Evolutionary conservation across 768 basidiomycete species (phyloP), one percentile per base, ranked within the genome.

Genomic region (Neoboletus subvelutipes): DNA sequence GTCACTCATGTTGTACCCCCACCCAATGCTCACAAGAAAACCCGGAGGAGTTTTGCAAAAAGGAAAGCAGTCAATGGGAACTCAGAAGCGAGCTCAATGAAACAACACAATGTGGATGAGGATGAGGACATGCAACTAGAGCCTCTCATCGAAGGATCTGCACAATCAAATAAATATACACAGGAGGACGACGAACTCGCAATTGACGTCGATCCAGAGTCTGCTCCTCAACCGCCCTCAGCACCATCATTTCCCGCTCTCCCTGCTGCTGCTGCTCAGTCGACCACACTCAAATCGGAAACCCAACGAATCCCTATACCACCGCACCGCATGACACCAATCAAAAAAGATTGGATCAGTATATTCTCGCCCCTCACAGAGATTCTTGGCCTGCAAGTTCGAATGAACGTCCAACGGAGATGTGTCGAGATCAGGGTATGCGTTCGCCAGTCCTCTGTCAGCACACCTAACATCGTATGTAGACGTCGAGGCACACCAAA

Each of bases 321-420:
- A 13, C 94, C 94, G 10, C 97, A 99, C 72, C 85, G 97, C 50
- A 95, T 98, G 92, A 94, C 94, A 11, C 97, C 97, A 3, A 74
- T 98, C 52, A 96, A 97, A 76, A 92, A 90, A 68, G 94, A 97
- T 62, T 98, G 95, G 95, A 80, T 96, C 49, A 91, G 90, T 69
- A 86, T 98, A 56, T 98, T 98, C 69, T 90, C 93, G 0, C 97
- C 97, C 0, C 77, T 99, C 65, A 95, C 96, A 4, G 96, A 99
- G 77, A 88, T 97, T 62, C 77, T 96, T 67, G 93, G 90, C 0
- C 75, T 99, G 58, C 96, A 98, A 78, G 94, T 99, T 31, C 83
- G 97, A 67, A 98, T 99, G 96, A 99, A 99, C 69, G 85, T 92
- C 11, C 87, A 86, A 68, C 79, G 92, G 66, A 83, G 86, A 78